Conservation (phyloP, 495 filamentous ascomycete species). For the Physcia stellaris region DNA sequence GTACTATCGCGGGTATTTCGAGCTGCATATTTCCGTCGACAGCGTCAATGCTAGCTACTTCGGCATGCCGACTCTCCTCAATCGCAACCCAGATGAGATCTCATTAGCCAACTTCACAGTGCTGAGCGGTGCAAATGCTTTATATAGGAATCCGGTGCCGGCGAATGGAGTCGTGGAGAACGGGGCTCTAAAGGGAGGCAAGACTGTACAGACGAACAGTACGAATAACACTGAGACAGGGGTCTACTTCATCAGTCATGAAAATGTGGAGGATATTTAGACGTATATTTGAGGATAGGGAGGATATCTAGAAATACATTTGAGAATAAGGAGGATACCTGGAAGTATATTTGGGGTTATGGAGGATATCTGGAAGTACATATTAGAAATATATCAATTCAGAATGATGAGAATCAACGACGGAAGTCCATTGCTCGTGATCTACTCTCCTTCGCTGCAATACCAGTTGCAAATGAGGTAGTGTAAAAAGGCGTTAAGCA, state of each 20-base stretch:
- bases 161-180: conserved; percentile 33
- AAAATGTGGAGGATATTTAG: conserved; percentile 10
- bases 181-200: conserved; percentile 35
- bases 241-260: conserved; percentile 11
- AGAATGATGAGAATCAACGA: too few species aligned
- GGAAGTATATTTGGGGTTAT: too few species aligned
- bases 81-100: conserved; percentile 36
- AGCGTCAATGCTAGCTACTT: conserved; percentile 40
- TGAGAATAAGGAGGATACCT: too few species aligned
- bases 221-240: conserved; percentile 33
- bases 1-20: conserved; percentile 54
- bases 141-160: conserved; percentile 28
- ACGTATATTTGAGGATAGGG: too few species aligned
- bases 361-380: too few species aligned
- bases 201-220: conserved; percentile 30
- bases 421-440: too few species aligned
- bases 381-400: too few species aligned
- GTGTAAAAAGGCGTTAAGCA: too few species aligned
- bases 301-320: too few species aligned
- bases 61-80: conserved; percentile 33
- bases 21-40: conserved; percentile 36
- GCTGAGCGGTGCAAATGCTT: conserved; percentile 36
- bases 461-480: too few species aligned
- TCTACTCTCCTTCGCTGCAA: too few species aligned
- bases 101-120: conserved; percentile 47